Evolutionary conservation across 371 early-diverging fungal species (phyloP), one percentile per base, ranked within the genome.

Genomic region (Fennellomyces sp.): DNA sequence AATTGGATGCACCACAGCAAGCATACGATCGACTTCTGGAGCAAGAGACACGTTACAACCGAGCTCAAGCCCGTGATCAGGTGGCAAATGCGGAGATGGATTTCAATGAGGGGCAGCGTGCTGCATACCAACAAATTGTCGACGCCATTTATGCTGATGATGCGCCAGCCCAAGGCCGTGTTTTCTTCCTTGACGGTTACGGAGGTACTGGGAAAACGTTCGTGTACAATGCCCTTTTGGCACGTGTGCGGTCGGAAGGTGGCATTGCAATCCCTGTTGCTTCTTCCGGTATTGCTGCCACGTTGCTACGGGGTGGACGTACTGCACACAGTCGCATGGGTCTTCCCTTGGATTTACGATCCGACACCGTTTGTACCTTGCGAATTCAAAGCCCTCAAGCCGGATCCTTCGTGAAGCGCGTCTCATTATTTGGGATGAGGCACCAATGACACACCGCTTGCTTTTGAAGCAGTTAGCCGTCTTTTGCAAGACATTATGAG

Each of bases 381-480:
- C 50, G 5, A 5, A 35, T 21, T 60, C 66, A 2, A 54, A 17
- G 15, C 53, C 7, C 64, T 66, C 17, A 4, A 38, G 15, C 26
- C 17, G 15, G n/a, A n/a, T n/a, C n/a, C n/a, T 63, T 23, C n/a
- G 35, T 31, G 27, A 35, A 33, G 38, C 59, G 1, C 12, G 31
- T 19, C 17, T 64, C 7, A 55, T 64, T 21, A 19, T 64, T 25
- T 59, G 65, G 65, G 65, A 64, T 53, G 60, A 64, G 30, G 60
- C 55, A 25, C 58, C 56, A 3, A 58, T 64, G 39, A 13, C 17
- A 5, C 39, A 39, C 17, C 39, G 39, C 39, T n/a, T 59, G 35
- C 52, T 4, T 31, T 71, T 26, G 66, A 73, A 49, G 69, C 72
- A 8, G 66, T 73, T 3, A 58, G 63, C 41, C 23, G 61, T 10